These are phyloP conservation scores for Simplicillium sp. DNA, from an alignment of 2,329 filamentous ascomycete species.

Conservation along the genomic window DNA sequence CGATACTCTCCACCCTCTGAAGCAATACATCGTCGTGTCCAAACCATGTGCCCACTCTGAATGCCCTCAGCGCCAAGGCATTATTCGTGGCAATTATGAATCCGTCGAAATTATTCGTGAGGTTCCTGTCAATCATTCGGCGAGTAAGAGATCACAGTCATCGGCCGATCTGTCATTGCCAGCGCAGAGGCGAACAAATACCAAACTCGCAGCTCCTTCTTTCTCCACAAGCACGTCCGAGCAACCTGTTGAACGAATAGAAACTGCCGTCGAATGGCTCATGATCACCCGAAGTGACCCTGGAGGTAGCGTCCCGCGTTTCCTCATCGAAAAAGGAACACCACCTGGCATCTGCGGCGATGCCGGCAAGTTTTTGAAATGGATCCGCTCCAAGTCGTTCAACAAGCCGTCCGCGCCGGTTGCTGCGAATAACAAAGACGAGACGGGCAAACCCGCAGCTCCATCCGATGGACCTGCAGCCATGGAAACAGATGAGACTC, in stretches of 20 bases:
- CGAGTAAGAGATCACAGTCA: conserved; percentile 20
- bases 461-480: background rate
- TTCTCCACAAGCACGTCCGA: conserved; percentile 8
- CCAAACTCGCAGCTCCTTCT: background rate
- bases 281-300: conserved; percentile 89
- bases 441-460: background rate
- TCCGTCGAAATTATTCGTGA: conserved; percentile 88
- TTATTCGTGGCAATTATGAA: conserved; percentile 79
- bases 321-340: conserved; percentile 85
- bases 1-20: conserved; percentile 28
- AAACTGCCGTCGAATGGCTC: conserved; percentile 67
- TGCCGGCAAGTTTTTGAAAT: conserved; percentile 72
- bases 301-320: conserved; percentile 77
- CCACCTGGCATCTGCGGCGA: conserved; percentile 72
- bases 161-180: conserved; percentile 19
- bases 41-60: conserved; percentile 73
- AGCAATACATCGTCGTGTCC: conserved; percentile 80
- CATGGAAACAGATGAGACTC: conserved; percentile 11
- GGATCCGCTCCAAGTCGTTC: conserved; percentile 40
- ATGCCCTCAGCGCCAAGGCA: conserved; percentile 59
- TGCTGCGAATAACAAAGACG: background rate
- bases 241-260: conserved; percentile 17
- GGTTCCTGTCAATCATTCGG: conserved; percentile 47
- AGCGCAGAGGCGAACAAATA: conserved; percentile 11
- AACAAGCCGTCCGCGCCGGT: conserved; percentile 21